A percentile compares a stretch with the other conserved stretches of the same genome.
phyloP scores from a whole-genome alignment of 75 land plant species.

The Chamaecyparis obtusa region DNA sequence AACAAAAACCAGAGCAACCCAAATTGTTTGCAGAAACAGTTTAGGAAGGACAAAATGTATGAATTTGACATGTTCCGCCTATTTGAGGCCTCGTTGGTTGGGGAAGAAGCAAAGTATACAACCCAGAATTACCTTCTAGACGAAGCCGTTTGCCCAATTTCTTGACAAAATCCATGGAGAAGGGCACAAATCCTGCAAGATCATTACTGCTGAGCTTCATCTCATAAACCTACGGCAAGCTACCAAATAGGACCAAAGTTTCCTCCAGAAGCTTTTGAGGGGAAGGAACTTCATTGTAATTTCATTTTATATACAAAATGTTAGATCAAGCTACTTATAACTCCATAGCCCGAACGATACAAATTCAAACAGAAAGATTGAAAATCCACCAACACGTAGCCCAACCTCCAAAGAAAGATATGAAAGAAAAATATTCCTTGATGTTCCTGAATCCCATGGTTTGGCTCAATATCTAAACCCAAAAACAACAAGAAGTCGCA shows the following conservation, averaged over 20 bases:
- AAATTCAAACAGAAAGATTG: background rate
- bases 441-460: background rate
- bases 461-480: background rate
- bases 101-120: conserved; percentile 18
- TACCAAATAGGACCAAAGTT: background rate
- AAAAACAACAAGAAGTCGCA: too few relatives aligned
- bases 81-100: too few relatives aligned
- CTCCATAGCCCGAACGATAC: background rate
- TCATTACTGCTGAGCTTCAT: conserved; percentile 53
- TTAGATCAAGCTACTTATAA: background rate
- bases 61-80: background rate
- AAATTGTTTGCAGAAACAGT: background rate
- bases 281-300: background rate
- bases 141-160: conserved; percentile 37
- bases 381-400: background rate
- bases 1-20: background rate
- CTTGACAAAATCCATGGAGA: conserved; percentile 23
- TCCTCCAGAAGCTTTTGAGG: background rate
- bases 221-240: conserved; percentile 16
- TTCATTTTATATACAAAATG: background rate
- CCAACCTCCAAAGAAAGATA: background rate
- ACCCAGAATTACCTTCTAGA: conserved; percentile 36
- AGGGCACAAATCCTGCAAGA: conserved; percentile 47
- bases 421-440: background rate
- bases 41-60: too few relatives aligned